Conservation (phyloP, 2,329 filamentous ascomycete species). For the Penicillium glabrum region DNA sequence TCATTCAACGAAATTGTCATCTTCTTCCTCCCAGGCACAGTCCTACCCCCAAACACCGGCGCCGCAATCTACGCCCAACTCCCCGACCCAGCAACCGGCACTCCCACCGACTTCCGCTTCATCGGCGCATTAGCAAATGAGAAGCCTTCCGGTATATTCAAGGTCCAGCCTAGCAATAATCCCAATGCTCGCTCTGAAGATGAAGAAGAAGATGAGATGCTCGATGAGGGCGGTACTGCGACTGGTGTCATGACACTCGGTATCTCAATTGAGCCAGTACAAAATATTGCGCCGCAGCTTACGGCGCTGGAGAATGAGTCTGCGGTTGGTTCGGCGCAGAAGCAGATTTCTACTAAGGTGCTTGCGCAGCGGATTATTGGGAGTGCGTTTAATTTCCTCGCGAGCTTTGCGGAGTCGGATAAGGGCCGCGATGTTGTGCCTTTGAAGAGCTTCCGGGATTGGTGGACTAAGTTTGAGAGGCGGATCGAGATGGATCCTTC, state of each 20-base stretch:
- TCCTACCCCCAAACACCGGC: constrained; percentile 72
- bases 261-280: constrained; percentile 75
- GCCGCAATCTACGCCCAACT: constrained; percentile 87
- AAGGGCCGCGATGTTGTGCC: constrained; percentile 81
- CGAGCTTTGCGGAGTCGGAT: constrained; percentile 72
- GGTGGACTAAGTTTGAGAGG: constrained; percentile 96
- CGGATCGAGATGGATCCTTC: constrained; percentile 80
- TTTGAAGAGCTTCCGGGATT: constrained; percentile 92
- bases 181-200: constrained; percentile 28
- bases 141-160: constrained; percentile 91
- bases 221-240: constrained; percentile 42
- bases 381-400: constrained; percentile 95
- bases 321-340: constrained; percentile 27
- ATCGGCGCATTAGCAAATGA: constrained; percentile 86
- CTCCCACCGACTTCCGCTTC: constrained; percentile 67
- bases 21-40: constrained; percentile 77
- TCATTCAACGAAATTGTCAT: constrained; percentile 75
- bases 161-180: constrained; percentile 50
- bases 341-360: constrained; percentile 65
- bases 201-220: constrained; percentile 46
- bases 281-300: constrained; percentile 69
- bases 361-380: constrained; percentile 92
- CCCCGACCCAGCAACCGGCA: constrained; percentile 44
- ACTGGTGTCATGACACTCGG: constrained; percentile 68
- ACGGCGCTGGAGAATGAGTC: constrained; percentile 52